phyloP scores from a whole-genome alignment of 2,329 filamentous ascomycete species.

The Fusarium sp. region DNA sequence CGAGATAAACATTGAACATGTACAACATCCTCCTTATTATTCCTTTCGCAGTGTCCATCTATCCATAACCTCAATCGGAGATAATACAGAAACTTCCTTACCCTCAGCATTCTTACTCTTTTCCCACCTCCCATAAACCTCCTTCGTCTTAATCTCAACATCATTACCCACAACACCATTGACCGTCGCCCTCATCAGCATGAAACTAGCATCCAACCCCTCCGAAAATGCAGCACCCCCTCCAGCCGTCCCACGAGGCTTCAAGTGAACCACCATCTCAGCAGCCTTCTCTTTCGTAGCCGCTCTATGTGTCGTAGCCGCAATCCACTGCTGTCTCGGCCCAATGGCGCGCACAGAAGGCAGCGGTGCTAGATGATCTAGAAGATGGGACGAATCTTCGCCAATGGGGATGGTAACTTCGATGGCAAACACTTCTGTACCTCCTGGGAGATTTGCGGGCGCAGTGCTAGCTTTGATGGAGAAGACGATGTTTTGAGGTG shows the following conservation, averaged over 20 bases:
- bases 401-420: neutral
- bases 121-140: neutral
- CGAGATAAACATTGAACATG: fast-evolving
- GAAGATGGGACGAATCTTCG: neutral
- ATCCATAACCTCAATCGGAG: neutral
- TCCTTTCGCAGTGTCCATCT: neutral
- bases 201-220: neutral
- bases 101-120: neutral
- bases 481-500: neutral
- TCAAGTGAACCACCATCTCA: neutral
- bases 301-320: neutral
- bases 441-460: neutral
- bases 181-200: neutral
- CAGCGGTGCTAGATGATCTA: fast-evolving
- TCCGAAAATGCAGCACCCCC: neutral
- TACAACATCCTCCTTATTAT: neutral
- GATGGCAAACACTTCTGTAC: neutral
- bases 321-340: neutral
- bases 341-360: neutral
- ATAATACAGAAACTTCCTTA: neutral
- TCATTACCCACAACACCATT: neutral
- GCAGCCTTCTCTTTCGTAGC: neutral
- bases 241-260: neutral
- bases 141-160: neutral
- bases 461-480: neutral